Evolutionary conservation across 192 early-diverging fungal species (phyloP), one percentile per base, ranked within the genome.

Genomic region (Dissophora globulifera): DNA sequence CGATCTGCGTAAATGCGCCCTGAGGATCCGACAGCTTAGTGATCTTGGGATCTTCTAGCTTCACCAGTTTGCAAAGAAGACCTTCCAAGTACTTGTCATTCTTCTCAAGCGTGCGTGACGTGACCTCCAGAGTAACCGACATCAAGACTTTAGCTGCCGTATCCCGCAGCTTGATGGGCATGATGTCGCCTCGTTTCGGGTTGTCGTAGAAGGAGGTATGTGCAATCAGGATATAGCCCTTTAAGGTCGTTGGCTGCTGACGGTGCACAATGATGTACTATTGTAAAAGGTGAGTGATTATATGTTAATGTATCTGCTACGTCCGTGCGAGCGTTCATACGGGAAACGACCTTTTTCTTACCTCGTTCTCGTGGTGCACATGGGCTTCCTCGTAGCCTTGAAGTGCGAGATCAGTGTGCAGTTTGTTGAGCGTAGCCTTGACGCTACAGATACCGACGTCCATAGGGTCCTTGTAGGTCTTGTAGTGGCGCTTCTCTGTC

Each of bases 251-350:
- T 11, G 98, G 95, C 67, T 98, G 94, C 52, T 96, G 84, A 16
- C 98, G 87, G 67, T 99, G 96, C 0, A 99, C 88, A 12, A 94
- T 93, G 33, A 98, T 92, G 53, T 91, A 97, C 84, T 96, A 65
- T 25, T 13, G 2, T 33, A 38, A 15, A 49, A 43, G 30, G 22
- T 75, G 32, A 49, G 29, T 31, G 26, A 33, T 22, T 26, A 23
- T n/a, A 20, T 47, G 30, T 60, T 17, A 20, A 43, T 51, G n/a
- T n/a, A n/a, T n/a, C n/a, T n/a, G n/a, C n/a, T n/a, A n/a, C n/a
- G n/a, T n/a, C n/a, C n/a, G n/a, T n/a, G n/a, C n/a, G n/a, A n/a
- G n/a, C n/a, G n/a, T n/a, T n/a, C n/a, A 2, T 48, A 19, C 46
- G 10, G 8, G 46, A 20, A 16, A 48, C 17, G 1, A 9, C 22